Evolutionary conservation across 495 filamentous ascomycete species (phyloP).

Genomic region (Trichodelitschia bisporula): DNA sequence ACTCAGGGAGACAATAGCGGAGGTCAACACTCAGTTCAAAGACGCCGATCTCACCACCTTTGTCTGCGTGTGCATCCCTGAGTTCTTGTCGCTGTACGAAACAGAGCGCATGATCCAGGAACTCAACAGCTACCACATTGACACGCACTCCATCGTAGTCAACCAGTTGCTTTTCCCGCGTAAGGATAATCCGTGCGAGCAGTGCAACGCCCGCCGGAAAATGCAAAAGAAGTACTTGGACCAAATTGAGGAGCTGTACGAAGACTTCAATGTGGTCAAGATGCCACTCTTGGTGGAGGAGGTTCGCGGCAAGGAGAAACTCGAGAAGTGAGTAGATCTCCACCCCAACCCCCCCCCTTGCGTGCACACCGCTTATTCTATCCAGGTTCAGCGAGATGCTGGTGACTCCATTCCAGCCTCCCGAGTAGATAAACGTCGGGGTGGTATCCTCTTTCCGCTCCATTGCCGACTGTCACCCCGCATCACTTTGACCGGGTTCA

Average conservation of each 20-base stretch:
- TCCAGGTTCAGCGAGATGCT: slow-evolving; percentile 75
- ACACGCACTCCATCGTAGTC: slow-evolving; percentile 92
- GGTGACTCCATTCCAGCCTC: slow-evolving; percentile 59
- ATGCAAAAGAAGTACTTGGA: slow-evolving; percentile 99
- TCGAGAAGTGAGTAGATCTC: slow-evolving; percentile 40
- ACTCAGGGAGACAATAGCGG: slow-evolving; percentile 71
- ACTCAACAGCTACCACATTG: slow-evolving; percentile 75
- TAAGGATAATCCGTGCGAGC: slow-evolving; percentile 64
- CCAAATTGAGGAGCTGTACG: slow-evolving; percentile 95
- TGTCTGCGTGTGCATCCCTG: slow-evolving; percentile 93
- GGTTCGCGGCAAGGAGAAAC: slow-evolving; percentile 76
- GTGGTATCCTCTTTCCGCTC: no score
- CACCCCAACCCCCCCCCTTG: not conserved
- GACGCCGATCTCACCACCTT: slow-evolving; percentile 90
- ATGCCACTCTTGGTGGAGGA: slow-evolving; percentile 93
- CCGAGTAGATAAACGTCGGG: slow-evolving; percentile 24
- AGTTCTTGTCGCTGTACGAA: slow-evolving; percentile 93
- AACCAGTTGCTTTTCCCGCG: slow-evolving; percentile 94
- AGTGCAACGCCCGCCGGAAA: slow-evolving; percentile 81
- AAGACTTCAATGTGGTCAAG: slow-evolving; percentile 97
- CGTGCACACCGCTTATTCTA: slow-evolving; percentile 5
- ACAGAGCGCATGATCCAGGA: slow-evolving; percentile 99
- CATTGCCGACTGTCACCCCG: no score
- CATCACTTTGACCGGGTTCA: no score
- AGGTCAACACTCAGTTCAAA: slow-evolving; percentile 97